Evolutionary conservation across 2,329 filamentous ascomycete species (phyloP).

Genomic region (Penicillium sp.): DNA sequence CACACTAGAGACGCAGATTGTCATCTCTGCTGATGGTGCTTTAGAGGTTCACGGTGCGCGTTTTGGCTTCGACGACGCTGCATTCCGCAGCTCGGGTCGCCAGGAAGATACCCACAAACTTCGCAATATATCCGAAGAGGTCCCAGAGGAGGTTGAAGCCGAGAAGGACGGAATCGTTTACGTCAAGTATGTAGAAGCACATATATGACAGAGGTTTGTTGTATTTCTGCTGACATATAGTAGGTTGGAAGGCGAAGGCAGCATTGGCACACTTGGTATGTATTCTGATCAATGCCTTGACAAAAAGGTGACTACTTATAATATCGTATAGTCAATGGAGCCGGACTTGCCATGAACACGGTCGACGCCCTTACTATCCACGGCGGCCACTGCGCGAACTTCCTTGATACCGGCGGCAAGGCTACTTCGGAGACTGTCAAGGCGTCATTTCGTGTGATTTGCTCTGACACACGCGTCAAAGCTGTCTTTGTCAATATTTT

Average conservation of each 20-base stretch:
- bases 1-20: constrained; percentile 54
- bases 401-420: constrained; percentile 86
- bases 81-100: constrained; percentile 60
- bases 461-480: constrained; percentile 68
- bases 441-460: constrained; percentile 70
- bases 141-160: constrained; percentile 59
- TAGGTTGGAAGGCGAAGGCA: constrained; percentile 51
- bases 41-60: constrained; percentile 55
- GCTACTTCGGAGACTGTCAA: constrained; percentile 79
- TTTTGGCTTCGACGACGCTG: constrained; percentile 69
- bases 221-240: constrained; percentile 8
- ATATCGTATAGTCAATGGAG: constrained; percentile 66
- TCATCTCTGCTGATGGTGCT: constrained; percentile 40
- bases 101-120: constrained; percentile 61
- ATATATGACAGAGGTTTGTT: background rate
- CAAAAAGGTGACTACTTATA: background rate
- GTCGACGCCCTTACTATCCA: constrained; percentile 71
- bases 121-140: constrained; percentile 52
- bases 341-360: constrained; percentile 87
- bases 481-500: constrained; percentile 73
- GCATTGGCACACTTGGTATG: constrained; percentile 68
- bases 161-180: constrained; percentile 76
- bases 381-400: constrained; percentile 72
- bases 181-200: constrained; percentile 52
- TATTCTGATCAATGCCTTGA: background rate